Percentiles rank a stretch among this genome's conserved stretches.
Conservation (phyloP, 176 grass and related monocot genomes). For the Lolium multiflorum region DNA sequence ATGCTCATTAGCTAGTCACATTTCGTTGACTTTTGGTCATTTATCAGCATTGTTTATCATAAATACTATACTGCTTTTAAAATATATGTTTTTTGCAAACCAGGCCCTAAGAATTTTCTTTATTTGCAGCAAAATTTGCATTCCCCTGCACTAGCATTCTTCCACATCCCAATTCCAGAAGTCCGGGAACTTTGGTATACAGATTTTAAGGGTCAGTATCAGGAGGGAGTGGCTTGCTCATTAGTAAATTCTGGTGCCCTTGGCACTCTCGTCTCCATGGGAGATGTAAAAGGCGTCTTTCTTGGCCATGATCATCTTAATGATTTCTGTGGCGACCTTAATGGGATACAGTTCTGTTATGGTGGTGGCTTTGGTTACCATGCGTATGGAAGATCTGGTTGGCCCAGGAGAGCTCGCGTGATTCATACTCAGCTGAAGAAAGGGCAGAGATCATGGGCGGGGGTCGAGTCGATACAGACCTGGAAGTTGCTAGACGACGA, state of each 20-base stretch:
- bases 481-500: constrained; percentile 87
- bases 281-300: constrained; percentile 90
- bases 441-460: constrained; percentile 60
- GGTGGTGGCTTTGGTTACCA: constrained; percentile 95
- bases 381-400: constrained; percentile 74
- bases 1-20: background rate
- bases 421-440: constrained; percentile 58
- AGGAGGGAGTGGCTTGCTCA: constrained; percentile 89
- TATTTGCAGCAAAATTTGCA: constrained; percentile 53
- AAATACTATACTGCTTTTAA: background rate
- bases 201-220: constrained; percentile 72
- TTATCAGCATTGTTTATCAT: background rate
- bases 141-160: constrained; percentile 70
- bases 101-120: background rate
- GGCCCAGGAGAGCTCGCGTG: constrained; percentile 83
- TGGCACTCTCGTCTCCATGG: constrained; percentile 57
- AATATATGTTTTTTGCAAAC: background rate
- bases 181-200: constrained; percentile 71
- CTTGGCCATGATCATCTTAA: constrained; percentile 97
- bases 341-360: constrained; percentile 90
- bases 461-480: constrained; percentile 62
- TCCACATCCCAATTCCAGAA: constrained; percentile 93
- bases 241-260: constrained; percentile 76
- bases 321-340: constrained; percentile 80
- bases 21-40: background rate